Conservation (phyloP, 257 asterid species). For the Scutellaria minor region DNA sequence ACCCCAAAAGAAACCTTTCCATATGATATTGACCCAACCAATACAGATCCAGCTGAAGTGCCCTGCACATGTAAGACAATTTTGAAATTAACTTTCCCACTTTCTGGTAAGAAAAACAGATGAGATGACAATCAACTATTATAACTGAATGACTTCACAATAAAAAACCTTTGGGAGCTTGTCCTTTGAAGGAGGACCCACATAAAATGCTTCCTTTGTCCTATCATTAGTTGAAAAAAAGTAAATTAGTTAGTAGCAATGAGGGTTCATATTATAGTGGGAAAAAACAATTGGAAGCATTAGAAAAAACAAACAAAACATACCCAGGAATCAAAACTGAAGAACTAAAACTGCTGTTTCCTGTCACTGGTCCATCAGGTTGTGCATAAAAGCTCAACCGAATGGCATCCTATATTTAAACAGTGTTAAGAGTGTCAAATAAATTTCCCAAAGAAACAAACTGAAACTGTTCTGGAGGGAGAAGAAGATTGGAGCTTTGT, state of each 20-base stretch:
- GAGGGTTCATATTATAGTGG: slow-evolving; percentile 6
- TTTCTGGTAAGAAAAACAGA: slow-evolving; percentile 20
- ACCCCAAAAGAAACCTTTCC: slow-evolving; percentile 71
- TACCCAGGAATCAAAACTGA: slow-evolving; percentile 93
- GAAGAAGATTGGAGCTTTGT: neutral
- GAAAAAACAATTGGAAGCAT: slow-evolving; percentile 27
- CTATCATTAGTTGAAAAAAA: slow-evolving; percentile 47
- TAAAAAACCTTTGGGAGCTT: slow-evolving; percentile 87
- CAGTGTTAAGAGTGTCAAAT: slow-evolving; percentile 28
- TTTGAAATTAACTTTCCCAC: slow-evolving; percentile 20
- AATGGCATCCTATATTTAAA: slow-evolving; percentile 58
- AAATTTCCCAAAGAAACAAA: slow-evolving; percentile 14
- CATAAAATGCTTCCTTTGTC: slow-evolving; percentile 83
- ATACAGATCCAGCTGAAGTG: slow-evolving; percentile 74
- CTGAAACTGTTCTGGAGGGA: slow-evolving; percentile 19
- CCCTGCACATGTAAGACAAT: slow-evolving; percentile 58
- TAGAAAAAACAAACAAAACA: slow-evolving; percentile 15
- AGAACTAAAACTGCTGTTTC: slow-evolving; percentile 72
- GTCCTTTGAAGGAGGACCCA: slow-evolving; percentile 88
- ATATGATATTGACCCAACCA: slow-evolving; percentile 80
- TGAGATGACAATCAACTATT: slow-evolving; percentile 21
- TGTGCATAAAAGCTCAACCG: slow-evolving; percentile 79
- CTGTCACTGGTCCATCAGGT: slow-evolving; percentile 94
- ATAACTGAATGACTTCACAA: slow-evolving; percentile 30
- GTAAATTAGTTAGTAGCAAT: slow-evolving; percentile 32